Evolutionary conservation across 2,329 filamentous ascomycete species (phyloP).

Genomic region (Calonectria multiphialidica): DNA sequence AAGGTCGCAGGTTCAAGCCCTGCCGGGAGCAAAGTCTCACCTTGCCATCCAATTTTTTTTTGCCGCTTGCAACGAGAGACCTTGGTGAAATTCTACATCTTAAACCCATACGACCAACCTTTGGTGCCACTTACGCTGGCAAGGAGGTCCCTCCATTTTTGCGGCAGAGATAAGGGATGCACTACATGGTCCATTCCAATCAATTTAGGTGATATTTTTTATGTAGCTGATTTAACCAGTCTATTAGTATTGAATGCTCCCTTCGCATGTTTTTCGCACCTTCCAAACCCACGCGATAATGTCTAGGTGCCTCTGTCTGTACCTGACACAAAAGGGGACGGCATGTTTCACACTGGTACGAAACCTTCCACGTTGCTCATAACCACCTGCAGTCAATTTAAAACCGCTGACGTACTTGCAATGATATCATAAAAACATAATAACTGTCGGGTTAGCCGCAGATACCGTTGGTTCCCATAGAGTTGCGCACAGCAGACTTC

Average conservation of each 20-base stretch:
- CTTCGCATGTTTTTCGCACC: background rate
- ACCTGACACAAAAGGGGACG: background rate
- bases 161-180: too few relatives aligned
- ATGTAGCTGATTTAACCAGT: background rate
- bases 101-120: too few relatives aligned
- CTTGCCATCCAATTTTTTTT: conserved; percentile 33
- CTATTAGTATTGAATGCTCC: background rate
- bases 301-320: background rate
- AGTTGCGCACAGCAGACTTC: background rate
- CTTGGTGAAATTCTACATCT: too few relatives aligned
- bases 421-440: background rate
- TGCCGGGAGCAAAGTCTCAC: conserved; percentile 42
- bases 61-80: too few relatives aligned
- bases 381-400: background rate
- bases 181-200: too few relatives aligned
- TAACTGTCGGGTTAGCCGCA: background rate
- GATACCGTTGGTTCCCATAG: background rate
- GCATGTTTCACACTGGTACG: background rate
- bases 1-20: conserved; percentile 46
- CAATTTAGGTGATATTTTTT: too few relatives aligned
- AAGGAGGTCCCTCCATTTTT: too few relatives aligned
- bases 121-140: too few relatives aligned
- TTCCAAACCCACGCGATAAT: background rate
- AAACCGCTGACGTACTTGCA: background rate
- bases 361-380: background rate